Conservation (phyloP, 164 flowering plant species). For the Paratinospora sagittata region DNA sequence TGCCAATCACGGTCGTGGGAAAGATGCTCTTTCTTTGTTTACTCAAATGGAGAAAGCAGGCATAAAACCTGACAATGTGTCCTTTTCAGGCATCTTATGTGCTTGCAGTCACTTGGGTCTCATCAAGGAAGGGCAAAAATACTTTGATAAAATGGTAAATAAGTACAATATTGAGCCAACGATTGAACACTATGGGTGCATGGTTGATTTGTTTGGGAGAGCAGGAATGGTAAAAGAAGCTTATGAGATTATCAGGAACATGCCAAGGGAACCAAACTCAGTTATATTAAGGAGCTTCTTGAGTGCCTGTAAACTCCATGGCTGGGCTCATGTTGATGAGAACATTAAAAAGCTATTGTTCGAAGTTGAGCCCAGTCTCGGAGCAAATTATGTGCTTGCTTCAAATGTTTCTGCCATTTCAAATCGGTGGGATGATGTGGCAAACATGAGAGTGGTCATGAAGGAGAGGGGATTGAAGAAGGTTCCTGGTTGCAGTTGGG, state of each 20-base stretch:
- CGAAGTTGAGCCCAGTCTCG: slow-evolving; percentile 43
- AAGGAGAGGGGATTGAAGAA: slow-evolving; percentile 43
- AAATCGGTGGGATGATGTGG: slow-evolving; percentile 30
- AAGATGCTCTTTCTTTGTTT: slow-evolving; percentile 45
- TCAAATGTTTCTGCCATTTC: slow-evolving; percentile 33
- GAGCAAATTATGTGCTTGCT: slow-evolving; percentile 54
- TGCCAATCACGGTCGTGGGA: slow-evolving; percentile 39
- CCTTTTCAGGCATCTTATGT: slow-evolving; percentile 39
- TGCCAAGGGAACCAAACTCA: slow-evolving; percentile 53
- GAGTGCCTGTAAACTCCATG: slow-evolving; percentile 43
- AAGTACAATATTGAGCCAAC: slow-evolving; percentile 35
- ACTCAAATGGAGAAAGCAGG: slow-evolving; percentile 33
- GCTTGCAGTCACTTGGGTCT: slow-evolving; percentile 58
- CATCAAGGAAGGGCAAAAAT: slow-evolving; percentile 32
- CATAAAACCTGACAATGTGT: slow-evolving; percentile 37
- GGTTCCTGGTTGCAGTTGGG: slow-evolving; percentile 51
- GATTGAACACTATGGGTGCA: slow-evolving; percentile 61
- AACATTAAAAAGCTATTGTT: slow-evolving; percentile 29
- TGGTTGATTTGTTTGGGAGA: slow-evolving; percentile 56
- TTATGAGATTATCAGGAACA: slow-evolving; percentile 31
- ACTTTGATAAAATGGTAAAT: slow-evolving; percentile 38
- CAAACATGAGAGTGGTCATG: slow-evolving; percentile 35
- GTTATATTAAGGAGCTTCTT: slow-evolving; percentile 49
- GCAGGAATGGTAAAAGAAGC: slow-evolving; percentile 54
- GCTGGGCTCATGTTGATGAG: slow-evolving; percentile 25